Conservation (phyloP, 108 stramenopile species). For the Skeletonema grethae region DNA sequence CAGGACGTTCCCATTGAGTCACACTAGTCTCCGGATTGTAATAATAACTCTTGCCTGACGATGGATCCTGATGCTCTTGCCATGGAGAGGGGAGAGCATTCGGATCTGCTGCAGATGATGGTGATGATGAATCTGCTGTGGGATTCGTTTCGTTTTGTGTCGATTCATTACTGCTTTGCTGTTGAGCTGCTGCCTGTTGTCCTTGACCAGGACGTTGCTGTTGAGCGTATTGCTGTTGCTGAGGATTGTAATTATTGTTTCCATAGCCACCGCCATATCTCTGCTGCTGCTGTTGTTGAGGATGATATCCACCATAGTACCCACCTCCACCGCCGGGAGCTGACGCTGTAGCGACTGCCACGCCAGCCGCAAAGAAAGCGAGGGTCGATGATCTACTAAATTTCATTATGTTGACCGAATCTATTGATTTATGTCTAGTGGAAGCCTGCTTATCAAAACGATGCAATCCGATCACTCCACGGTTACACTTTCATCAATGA, state of each 20-base stretch:
- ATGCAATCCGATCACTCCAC: neutral
- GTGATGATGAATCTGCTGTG: neutral
- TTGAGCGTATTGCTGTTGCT: conserved; percentile 23
- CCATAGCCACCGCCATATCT: conserved; percentile 3
- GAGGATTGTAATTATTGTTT: conserved; percentile 20
- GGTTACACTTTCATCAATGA: no score
- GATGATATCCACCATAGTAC: conserved; percentile 12
- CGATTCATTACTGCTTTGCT: conserved; percentile 3
- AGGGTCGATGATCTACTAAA: conserved; percentile 3
- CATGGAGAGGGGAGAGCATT: conserved; percentile 56
- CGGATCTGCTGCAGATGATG: conserved; percentile 3
- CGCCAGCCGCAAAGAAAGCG: neutral
- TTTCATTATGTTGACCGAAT: conserved; percentile 3
- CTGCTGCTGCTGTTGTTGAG: conserved; percentile 14
- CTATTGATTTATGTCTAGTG: neutral
- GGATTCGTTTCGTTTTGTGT: conserved; percentile 2
- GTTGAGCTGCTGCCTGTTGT: conserved; percentile 11
- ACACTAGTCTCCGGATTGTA: conserved; percentile 76
- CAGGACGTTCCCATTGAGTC: conserved; percentile 84
- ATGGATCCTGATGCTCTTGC: conserved; percentile 78
- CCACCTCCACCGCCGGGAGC: conserved; percentile 8
- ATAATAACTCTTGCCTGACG: conserved; percentile 75
- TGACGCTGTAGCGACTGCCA: conserved; percentile 1
- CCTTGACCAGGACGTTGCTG: conserved; percentile 19
- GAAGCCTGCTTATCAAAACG: no score